Percentiles rank a stretch among this genome's conserved stretches.
These are phyloP conservation scores for Coemansia sp. DNA, from an alignment of 192 early-diverging fungal species.

Conservation along the genomic window DNA sequence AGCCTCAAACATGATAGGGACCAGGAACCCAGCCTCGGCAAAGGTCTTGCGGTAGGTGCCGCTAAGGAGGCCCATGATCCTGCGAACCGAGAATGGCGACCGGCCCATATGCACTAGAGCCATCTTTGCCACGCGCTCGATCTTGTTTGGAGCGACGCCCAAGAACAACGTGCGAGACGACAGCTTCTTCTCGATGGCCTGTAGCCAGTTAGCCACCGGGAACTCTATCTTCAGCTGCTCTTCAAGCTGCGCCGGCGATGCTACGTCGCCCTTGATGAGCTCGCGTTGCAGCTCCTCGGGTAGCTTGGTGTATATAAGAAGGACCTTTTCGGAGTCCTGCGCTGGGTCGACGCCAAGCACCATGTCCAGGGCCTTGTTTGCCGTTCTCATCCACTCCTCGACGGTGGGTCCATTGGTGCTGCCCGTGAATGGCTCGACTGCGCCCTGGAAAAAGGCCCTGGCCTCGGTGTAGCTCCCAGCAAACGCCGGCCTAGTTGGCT, in stretches of 20 bases:
- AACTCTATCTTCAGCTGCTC: background rate
- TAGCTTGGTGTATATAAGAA: background rate
- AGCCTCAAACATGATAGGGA: slow-evolving; percentile 1
- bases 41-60: background rate
- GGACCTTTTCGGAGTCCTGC: background rate
- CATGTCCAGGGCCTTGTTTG: slow-evolving; percentile 5
- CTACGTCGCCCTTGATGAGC: slow-evolving; percentile 4
- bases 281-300: slow-evolving; percentile 5
- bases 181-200: slow-evolving; percentile 3
- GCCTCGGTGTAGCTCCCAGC: background rate
- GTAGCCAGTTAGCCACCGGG: slow-evolving; percentile 1
- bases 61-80: slow-evolving; percentile 4
- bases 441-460: slow-evolving; percentile 5
- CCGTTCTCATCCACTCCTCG: slow-evolving; percentile 2
- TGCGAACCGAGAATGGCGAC: slow-evolving; percentile 1
- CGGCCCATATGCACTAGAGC: slow-evolving; percentile 2
- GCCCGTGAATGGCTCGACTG: slow-evolving; percentile 1
- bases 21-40: background rate
- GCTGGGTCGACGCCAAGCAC: slow-evolving; percentile 3
- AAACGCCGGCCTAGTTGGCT: slow-evolving; percentile 2
- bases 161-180: slow-evolving; percentile 2
- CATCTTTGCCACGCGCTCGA: background rate
- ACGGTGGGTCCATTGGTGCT: slow-evolving; percentile 2
- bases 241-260: background rate
- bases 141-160: background rate